Evolutionary conservation across 345 rosid genomes (phyloP).

Genomic region (Populus nigra): DNA sequence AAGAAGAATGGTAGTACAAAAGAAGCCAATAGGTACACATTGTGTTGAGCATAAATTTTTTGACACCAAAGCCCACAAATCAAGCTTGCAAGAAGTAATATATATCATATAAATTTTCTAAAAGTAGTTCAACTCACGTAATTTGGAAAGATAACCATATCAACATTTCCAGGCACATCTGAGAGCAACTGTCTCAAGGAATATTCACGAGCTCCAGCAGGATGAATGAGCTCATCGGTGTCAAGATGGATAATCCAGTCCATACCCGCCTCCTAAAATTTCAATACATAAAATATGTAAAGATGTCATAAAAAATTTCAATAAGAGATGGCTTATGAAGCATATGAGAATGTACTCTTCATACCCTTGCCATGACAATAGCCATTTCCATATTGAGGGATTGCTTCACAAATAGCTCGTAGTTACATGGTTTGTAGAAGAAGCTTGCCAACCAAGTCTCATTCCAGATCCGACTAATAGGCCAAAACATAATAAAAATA

Average conservation of each 20-base stretch:
- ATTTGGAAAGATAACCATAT: constrained; percentile 80
- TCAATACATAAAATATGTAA: constrained; percentile 6
- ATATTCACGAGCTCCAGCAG: constrained; percentile 73
- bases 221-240: constrained; percentile 86
- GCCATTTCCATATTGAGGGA: constrained; percentile 99
- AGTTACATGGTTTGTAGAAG: constrained; percentile 93
- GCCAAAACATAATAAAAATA: constrained; percentile 15
- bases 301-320: background rate
- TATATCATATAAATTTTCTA: constrained; percentile 5
- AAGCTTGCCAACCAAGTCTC: constrained; percentile 93
- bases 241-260: constrained; percentile 97
- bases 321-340: background rate
- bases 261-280: constrained; percentile 62
- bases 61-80: background rate
- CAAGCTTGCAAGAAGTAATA: background rate
- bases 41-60: constrained; percentile 3
- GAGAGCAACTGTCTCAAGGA: constrained; percentile 71
- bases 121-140: constrained; percentile 59
- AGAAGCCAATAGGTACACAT: background rate
- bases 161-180: constrained; percentile 64
- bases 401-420: constrained; percentile 95
- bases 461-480: constrained; percentile 84
- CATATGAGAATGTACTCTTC: constrained; percentile 25
- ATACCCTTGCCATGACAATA: constrained; percentile 91
- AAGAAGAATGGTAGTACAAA: constrained; percentile 3